Evolutionary conservation across 2,329 filamentous ascomycete species (phyloP).

Genomic region (Aureobasidium musti): DNA sequence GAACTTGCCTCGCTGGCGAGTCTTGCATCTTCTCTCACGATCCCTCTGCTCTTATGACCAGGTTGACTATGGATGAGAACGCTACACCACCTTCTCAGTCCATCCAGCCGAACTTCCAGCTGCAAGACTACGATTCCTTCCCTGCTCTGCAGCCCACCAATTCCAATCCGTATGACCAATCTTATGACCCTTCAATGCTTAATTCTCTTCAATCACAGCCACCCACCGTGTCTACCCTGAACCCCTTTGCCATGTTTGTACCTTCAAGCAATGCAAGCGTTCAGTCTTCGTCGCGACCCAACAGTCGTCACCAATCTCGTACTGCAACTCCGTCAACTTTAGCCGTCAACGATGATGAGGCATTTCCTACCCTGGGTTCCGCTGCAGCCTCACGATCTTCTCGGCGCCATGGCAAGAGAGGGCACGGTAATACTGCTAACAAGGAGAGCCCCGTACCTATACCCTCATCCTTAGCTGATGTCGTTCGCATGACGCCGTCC

Average conservation of each 20-base stretch:
- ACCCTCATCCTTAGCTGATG: slow-evolving; percentile 83
- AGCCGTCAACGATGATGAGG: slow-evolving; percentile 86
- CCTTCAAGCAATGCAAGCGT: slow-evolving; percentile 57
- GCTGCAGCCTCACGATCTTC: slow-evolving; percentile 69
- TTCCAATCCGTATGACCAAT: slow-evolving; percentile 49
- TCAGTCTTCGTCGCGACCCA: slow-evolving; percentile 68
- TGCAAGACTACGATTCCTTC: slow-evolving; percentile 83
- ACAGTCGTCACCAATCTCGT: slow-evolving; percentile 74
- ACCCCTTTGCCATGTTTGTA: slow-evolving; percentile 61
- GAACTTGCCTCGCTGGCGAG: slow-evolving; percentile 89
- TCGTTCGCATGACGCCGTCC: slow-evolving; percentile 72
- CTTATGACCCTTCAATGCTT: slow-evolving; percentile 45
- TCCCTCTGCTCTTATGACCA: slow-evolving; percentile 80
- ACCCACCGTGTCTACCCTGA: slow-evolving; percentile 60
- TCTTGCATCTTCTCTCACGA: slow-evolving; percentile 98
- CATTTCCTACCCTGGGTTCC: slow-evolving; percentile 86
- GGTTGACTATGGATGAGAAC: slow-evolving; percentile 71
- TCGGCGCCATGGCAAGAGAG: slow-evolving; percentile 91
- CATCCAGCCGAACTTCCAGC: slow-evolving; percentile 68
- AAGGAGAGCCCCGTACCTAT: slow-evolving; percentile 58
- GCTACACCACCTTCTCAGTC: slow-evolving; percentile 65
- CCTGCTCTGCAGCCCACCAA: slow-evolving; percentile 64
- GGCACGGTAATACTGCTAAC: slow-evolving; percentile 70
- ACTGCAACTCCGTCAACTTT: slow-evolving; percentile 66
- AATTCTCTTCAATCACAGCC: slow-evolving; percentile 43